Evolutionary conservation across 768 basidiomycete genomes (phyloP).

Genomic region (Tricholoma furcatifolium): DNA sequence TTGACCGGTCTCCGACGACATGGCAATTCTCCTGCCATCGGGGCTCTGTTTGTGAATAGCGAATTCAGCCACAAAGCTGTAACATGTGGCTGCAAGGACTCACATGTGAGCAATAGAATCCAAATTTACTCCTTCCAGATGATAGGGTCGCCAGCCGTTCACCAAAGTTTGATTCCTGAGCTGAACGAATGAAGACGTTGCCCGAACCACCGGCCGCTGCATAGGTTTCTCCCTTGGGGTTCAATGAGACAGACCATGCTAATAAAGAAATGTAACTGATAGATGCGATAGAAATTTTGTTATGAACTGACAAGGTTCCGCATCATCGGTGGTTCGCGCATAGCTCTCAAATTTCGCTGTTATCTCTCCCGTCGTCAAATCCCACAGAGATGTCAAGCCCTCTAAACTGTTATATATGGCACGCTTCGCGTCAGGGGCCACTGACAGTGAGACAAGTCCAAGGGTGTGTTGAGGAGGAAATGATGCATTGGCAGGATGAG

Average conservation of each 20-base stretch:
- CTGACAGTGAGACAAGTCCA: slow-evolving; percentile 80
- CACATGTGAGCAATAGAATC: slow-evolving; percentile 73
- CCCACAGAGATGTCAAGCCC: slow-evolving; percentile 76
- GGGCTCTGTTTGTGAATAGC: slow-evolving; percentile 60
- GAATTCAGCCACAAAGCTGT: not conserved
- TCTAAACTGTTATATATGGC: slow-evolving; percentile 84
- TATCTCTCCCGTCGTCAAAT: slow-evolving; percentile 60
- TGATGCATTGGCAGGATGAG: slow-evolving; percentile 44
- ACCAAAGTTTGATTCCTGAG: slow-evolving; percentile 65
- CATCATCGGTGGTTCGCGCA: slow-evolving; percentile 50
- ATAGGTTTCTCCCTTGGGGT: slow-evolving; percentile 72
- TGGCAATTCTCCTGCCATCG: slow-evolving; percentile 78
- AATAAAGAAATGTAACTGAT: not conserved
- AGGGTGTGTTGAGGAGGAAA: slow-evolving; percentile 76
- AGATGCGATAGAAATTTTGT: not conserved
- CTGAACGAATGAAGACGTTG: slow-evolving; percentile 72
- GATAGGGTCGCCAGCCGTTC: slow-evolving; percentile 54
- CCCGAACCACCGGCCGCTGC: slow-evolving; percentile 74
- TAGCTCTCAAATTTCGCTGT: slow-evolving; percentile 75
- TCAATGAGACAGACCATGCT: slow-evolving; percentile 87
- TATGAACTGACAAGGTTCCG: slow-evolving; percentile 68
- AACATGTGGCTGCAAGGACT: slow-evolving; percentile 22
- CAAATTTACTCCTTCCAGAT: slow-evolving; percentile 74
- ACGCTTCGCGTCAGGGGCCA: slow-evolving; percentile 58
- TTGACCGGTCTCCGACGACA: slow-evolving; percentile 85